phyloP scores from a whole-genome alignment of 345 rosid species.

The Carallia brachiata region DNA sequence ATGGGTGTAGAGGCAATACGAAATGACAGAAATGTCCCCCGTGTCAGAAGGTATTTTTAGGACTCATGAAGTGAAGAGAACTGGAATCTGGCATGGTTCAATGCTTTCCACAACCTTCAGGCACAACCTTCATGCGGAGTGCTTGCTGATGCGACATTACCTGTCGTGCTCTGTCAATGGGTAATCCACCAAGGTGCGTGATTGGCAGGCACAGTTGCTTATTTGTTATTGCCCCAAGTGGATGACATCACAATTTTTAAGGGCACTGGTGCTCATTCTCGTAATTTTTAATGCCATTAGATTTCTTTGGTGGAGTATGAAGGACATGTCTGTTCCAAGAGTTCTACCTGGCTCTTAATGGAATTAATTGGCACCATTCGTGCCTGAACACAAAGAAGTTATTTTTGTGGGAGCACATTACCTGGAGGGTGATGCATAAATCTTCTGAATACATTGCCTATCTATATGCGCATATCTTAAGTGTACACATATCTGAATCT shows the following conservation, averaged over 20 bases:
- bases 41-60: neutral
- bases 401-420: neutral
- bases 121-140: neutral
- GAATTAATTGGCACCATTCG: neutral
- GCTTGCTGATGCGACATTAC: neutral
- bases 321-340: neutral
- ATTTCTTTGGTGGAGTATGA: neutral
- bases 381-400: neutral
- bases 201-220: neutral
- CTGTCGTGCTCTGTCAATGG: neutral
- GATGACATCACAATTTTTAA: neutral
- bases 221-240: no score
- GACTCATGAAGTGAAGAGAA: conserved; percentile 11
- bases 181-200: neutral
- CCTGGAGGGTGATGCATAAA: neutral
- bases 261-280: neutral
- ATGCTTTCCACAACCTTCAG: neutral
- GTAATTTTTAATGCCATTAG: neutral
- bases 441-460: neutral
- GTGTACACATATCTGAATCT: conserved; percentile 4
- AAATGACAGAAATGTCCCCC: conserved; percentile 3
- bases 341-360: neutral
- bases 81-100: conserved; percentile 2
- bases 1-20: neutral
- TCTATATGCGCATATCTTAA: neutral